Evolutionary conservation across 352 stramenopile genomes (phyloP).

Genomic region (Elongisporangium prolatum): DNA sequence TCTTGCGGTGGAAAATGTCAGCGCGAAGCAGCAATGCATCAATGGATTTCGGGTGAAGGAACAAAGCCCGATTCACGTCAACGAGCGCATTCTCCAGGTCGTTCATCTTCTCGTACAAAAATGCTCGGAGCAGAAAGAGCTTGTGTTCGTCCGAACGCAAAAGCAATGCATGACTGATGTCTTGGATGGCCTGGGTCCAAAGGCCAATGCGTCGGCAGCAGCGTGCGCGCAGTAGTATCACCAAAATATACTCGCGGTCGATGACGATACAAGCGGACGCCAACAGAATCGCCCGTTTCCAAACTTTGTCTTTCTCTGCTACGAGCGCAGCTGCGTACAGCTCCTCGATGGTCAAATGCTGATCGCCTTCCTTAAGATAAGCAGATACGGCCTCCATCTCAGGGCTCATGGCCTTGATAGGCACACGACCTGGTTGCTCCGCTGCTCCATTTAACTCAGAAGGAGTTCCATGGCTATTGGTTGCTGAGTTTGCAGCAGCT

Average conservation of each 20-base stretch:
- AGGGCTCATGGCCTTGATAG: conserved; percentile 40
- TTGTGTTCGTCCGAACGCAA: conserved; percentile 50
- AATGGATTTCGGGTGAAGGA: conserved; percentile 55
- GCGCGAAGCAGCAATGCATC: conserved; percentile 64
- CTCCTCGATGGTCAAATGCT: conserved; percentile 57
- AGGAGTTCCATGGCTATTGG: conserved; percentile 6
- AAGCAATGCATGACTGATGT: conserved; percentile 46
- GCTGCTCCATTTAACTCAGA: not conserved
- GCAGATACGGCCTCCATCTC: conserved; percentile 38
- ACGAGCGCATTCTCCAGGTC: conserved; percentile 48
- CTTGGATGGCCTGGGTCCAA: conserved; percentile 70
- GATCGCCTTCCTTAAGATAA: conserved; percentile 53
- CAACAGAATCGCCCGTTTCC: conserved; percentile 68
- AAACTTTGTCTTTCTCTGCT: conserved; percentile 50
- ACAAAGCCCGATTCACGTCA: conserved; percentile 55
- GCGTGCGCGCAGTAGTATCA: conserved; percentile 51
- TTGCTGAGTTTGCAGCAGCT: not conserved
- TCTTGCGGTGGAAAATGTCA: conserved; percentile 52
- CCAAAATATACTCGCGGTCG: conserved; percentile 55
- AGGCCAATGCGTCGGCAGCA: conserved; percentile 66
- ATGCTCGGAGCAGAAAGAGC: conserved; percentile 50
- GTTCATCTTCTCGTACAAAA: conserved; percentile 47
- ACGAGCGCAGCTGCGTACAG: conserved; percentile 49
- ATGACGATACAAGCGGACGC: conserved; percentile 66
- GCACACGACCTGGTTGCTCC: conserved; percentile 5